phyloP scores from a whole-genome alignment of 2,329 filamentous ascomycete species.

The Endothia cerciana region DNA sequence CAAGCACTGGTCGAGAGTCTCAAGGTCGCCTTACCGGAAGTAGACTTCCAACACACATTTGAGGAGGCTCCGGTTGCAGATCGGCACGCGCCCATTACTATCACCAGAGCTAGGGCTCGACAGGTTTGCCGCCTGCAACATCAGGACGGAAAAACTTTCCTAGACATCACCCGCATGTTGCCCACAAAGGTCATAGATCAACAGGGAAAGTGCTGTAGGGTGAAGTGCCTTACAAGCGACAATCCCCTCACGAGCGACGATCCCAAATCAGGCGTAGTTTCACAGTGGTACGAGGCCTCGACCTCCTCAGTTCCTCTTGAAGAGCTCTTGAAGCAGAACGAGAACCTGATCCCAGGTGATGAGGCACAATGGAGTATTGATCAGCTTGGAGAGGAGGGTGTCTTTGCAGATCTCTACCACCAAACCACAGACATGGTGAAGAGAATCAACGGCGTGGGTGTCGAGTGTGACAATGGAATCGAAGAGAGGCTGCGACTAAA shows the following conservation, averaged over 20 bases:
- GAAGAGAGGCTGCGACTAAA: not conserved
- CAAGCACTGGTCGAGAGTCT: constrained; percentile 34
- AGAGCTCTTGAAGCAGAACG: constrained; percentile 34
- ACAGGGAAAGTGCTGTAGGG: constrained; percentile 1
- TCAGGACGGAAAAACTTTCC: constrained; percentile 30
- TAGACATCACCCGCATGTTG: constrained; percentile 32
- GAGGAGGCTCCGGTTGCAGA: not conserved
- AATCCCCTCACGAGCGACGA: constrained; percentile 28
- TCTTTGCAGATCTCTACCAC: constrained; percentile 32
- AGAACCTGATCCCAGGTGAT: constrained; percentile 32
- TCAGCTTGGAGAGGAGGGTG: constrained; percentile 26
- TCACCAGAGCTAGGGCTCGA: constrained; percentile 21
- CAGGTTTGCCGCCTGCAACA: constrained; percentile 19
- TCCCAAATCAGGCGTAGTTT: constrained; percentile 11
- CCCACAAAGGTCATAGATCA: not conserved
- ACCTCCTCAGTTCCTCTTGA: constrained; percentile 35
- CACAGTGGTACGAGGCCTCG: constrained; percentile 38
- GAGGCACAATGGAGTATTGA: constrained; percentile 34
- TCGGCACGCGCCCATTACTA: not conserved
- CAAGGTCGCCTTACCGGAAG: constrained; percentile 24
- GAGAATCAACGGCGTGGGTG: constrained; percentile 39
- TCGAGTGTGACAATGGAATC: constrained; percentile 22
- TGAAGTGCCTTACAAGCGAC: constrained; percentile 16
- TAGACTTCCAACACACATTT: constrained; percentile 20
- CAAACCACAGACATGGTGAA: constrained; percentile 36